These are phyloP conservation scores for Colletotrichum sansevieriae DNA, from an alignment of 2,329 filamentous ascomycete species.

Conservation along the genomic window DNA sequence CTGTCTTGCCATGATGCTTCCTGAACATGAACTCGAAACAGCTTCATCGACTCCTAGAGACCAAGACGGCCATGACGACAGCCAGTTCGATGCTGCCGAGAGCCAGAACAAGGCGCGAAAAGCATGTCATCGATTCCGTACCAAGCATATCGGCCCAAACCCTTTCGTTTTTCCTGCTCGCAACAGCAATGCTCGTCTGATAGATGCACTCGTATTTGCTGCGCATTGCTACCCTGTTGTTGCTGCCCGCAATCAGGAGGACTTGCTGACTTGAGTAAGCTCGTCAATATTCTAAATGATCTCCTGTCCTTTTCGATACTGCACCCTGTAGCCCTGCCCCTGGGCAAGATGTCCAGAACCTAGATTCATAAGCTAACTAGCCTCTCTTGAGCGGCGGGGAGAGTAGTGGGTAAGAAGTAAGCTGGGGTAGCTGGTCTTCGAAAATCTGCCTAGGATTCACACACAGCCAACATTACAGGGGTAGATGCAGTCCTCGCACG, in stretches of 20 bases:
- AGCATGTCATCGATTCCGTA: constrained; percentile 5
- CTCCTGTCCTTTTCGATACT: neutral
- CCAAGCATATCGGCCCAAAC: constrained; percentile 3
- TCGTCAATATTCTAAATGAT: neutral
- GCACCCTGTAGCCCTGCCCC: constrained; percentile 5
- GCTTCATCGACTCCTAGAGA: neutral
- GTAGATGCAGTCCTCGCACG: neutral
- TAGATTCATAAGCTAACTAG: constrained; percentile 24
- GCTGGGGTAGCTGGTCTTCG: constrained; percentile 24
- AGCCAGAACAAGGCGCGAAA: constrained; percentile 1
- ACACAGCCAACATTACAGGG: constrained; percentile 7
- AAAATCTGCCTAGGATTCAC: constrained; percentile 16
- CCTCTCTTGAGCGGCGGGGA: constrained; percentile 8
- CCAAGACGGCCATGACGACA: neutral
- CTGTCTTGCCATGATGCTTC: constrained; percentile 2
- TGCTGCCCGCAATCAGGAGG: neutral
- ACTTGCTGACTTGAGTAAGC: constrained; percentile 19
- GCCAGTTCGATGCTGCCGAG: neutral
- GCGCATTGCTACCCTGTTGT: neutral
- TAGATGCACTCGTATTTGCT: neutral
- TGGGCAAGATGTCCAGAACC: neutral
- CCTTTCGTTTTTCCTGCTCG: neutral
- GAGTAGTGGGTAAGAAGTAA: constrained; percentile 20
- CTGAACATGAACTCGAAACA: constrained; percentile 14
- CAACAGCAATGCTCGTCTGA: neutral